phyloP scores from a whole-genome alignment of 257 asterid genomes.

The Ocimum tenuiflorum region DNA sequence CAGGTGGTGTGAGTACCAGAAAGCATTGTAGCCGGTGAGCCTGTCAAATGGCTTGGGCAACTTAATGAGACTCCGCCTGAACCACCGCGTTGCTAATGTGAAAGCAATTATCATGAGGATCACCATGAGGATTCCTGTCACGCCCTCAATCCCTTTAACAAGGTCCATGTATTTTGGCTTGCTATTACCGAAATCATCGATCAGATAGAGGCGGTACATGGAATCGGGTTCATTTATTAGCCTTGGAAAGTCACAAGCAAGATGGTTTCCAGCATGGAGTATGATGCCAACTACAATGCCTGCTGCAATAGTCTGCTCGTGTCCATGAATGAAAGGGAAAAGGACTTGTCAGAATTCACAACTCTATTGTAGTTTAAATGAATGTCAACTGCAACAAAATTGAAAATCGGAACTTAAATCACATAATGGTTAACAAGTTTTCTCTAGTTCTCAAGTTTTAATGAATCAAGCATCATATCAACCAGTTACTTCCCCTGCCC shows the following conservation, averaged over 20 bases:
- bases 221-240: conserved; percentile 38
- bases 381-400: not conserved
- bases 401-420: not conserved
- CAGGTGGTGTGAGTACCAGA: conserved; percentile 94
- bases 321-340: conserved; percentile 3
- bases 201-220: conserved; percentile 33
- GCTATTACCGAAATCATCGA: conserved; percentile 41
- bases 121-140: conserved; percentile 81
- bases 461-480: not conserved
- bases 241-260: conserved; percentile 92
- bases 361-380: not conserved
- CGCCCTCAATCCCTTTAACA: conserved; percentile 61
- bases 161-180: conserved; percentile 62
- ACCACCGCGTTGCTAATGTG: conserved; percentile 75
- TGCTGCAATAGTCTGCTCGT: conserved; percentile 75
- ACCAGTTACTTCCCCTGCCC: not conserved
- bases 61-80: conserved; percentile 74
- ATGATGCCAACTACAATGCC: conserved; percentile 76
- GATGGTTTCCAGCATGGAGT: conserved; percentile 96
- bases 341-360: not conserved
- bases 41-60: conserved; percentile 84
- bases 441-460: not conserved
- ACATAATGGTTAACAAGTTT: not conserved
- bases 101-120: conserved; percentile 70
- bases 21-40: conserved; percentile 92